A percentile compares a stretch with the other conserved stretches of the same genome.
Conservation (phyloP, 257 asterid genomes). For the Solanum microdontum region DNA sequence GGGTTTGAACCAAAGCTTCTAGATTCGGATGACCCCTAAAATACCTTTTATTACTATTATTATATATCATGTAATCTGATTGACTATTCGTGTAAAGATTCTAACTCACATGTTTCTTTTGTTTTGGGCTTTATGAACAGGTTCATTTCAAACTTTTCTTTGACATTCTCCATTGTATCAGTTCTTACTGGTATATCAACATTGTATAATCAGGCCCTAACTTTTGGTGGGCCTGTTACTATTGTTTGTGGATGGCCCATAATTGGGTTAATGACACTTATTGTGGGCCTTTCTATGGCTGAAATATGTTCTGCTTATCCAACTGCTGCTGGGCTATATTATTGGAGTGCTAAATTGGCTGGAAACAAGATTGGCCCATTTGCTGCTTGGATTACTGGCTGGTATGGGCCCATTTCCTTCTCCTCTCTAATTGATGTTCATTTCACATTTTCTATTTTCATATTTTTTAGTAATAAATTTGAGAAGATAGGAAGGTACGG, state of each 20-base stretch:
- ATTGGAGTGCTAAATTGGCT: slow-evolving; percentile 47
- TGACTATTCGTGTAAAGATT: neutral
- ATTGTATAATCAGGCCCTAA: slow-evolving; percentile 28
- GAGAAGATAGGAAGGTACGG: neutral
- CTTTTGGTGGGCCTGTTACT: slow-evolving; percentile 19
- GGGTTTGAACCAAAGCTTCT: neutral
- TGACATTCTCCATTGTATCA: slow-evolving; percentile 43
- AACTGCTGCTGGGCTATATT: slow-evolving; percentile 53
- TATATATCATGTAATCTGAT: neutral
- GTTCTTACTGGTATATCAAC: slow-evolving; percentile 33
- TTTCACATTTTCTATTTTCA: neutral
- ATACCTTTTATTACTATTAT: too few species aligned
- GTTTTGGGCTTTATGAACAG: slow-evolving; percentile 12
- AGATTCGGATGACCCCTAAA: neutral
- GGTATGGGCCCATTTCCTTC: slow-evolving; percentile 12
- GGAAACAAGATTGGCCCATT: slow-evolving; percentile 36
- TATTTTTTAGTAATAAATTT: neutral
- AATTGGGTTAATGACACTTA: slow-evolving; percentile 30
- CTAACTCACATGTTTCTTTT: neutral
- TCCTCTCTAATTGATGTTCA: neutral
- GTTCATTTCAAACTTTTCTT: slow-evolving; percentile 34
- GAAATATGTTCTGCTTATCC: slow-evolving; percentile 69
- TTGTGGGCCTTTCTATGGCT: slow-evolving; percentile 42
- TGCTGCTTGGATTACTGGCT: slow-evolving; percentile 56
- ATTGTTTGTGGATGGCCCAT: slow-evolving; percentile 59